Conservation (phyloP, 202 grass and related monocot genomes). For the Setaria viridis region DNA sequence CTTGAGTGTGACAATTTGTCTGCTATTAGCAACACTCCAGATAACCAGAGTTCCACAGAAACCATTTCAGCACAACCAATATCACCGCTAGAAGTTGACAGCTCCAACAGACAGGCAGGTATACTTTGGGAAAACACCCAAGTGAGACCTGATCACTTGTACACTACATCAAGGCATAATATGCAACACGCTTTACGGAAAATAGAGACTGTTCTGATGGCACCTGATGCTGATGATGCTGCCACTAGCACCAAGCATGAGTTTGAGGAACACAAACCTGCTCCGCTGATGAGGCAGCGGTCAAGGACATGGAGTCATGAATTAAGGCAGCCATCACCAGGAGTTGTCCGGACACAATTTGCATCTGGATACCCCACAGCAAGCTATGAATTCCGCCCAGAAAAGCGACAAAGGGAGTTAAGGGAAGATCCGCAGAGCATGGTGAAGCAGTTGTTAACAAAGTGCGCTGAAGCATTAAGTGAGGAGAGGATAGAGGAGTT, state of each 20-base stretch:
- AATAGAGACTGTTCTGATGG: constrained; percentile 95
- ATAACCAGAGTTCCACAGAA: constrained; percentile 78
- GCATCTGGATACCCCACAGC: constrained; percentile 44
- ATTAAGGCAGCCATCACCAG: constrained; percentile 49
- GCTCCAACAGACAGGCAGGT: constrained; percentile 57
- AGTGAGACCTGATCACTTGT: constrained; percentile 54
- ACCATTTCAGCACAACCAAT: constrained; percentile 66
- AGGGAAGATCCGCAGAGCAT: constrained; percentile 58
- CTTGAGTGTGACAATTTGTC: constrained; percentile 70
- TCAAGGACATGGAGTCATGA: constrained; percentile 78
- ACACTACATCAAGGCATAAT: constrained; percentile 68
- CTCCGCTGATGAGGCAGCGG: constrained; percentile 58
- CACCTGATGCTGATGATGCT: constrained; percentile 74
- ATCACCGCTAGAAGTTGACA: constrained; percentile 76
- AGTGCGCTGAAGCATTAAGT: constrained; percentile 72
- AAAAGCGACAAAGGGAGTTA: constrained; percentile 73
- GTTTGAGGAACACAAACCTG: constrained; percentile 59
- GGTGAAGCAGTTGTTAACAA: constrained; percentile 75
- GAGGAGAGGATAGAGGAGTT: constrained; percentile 81
- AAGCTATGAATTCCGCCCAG: constrained; percentile 70
- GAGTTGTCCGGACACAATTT: constrained; percentile 45
- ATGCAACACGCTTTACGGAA: constrained; percentile 88
- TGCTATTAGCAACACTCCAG: constrained; percentile 59
- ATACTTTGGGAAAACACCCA: constrained; percentile 48
- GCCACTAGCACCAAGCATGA: constrained; percentile 57